Percentiles rank a stretch among this genome's conserved stretches.
phyloP scores from a whole-genome alignment of 108 stramenopile species.

The Nannochloropsis gaditana region DNA sequence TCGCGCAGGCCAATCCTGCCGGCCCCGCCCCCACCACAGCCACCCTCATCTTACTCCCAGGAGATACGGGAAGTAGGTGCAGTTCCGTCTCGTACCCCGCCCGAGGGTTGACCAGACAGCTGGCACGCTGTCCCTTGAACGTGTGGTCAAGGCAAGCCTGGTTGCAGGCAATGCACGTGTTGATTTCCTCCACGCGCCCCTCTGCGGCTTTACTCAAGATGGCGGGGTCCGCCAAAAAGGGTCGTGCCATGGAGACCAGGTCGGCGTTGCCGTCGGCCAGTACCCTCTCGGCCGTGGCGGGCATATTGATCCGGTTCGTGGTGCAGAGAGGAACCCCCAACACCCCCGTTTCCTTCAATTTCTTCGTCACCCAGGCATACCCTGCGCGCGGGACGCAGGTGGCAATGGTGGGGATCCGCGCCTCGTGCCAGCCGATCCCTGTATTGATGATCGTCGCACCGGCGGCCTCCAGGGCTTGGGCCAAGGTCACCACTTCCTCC shows the following conservation, averaged over 20 bases:
- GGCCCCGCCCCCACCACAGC: constrained; percentile 96
- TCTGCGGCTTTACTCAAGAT: constrained; percentile 76
- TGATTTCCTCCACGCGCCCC: constrained; percentile 68
- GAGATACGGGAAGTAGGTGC: constrained; percentile 29
- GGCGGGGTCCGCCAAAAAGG: constrained; percentile 91
- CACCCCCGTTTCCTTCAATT: constrained; percentile 61
- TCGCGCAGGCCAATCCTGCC: constrained; percentile 83
- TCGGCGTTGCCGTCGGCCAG: constrained; percentile 69
- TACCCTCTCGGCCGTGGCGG: constrained; percentile 67
- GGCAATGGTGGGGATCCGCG: constrained; percentile 93
- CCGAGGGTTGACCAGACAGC: constrained; percentile 89
- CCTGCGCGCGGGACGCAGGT: constrained; percentile 90
- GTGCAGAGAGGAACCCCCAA: constrained; percentile 79
- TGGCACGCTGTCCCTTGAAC: constrained; percentile 86
- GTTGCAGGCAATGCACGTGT: constrained; percentile 98
- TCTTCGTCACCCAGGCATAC: constrained; percentile 80
- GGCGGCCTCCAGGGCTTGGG: constrained; percentile 71
- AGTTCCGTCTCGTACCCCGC: constrained; percentile 88
- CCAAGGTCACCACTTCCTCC: constrained; percentile 80
- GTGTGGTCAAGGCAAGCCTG: constrained; percentile 98
- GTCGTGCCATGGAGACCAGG: constrained; percentile 90
- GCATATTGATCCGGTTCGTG: constrained; percentile 96
- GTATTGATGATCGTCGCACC: constrained; percentile 95
- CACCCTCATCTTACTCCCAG: constrained; percentile 51
- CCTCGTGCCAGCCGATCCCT: constrained; percentile 99